A percentile compares a stretch with the other conserved stretches of the same genome.
Evolutionary conservation across 1,139 yeast genomes (phyloP).

Genomic region (Diutina scorzettiae): DNA sequence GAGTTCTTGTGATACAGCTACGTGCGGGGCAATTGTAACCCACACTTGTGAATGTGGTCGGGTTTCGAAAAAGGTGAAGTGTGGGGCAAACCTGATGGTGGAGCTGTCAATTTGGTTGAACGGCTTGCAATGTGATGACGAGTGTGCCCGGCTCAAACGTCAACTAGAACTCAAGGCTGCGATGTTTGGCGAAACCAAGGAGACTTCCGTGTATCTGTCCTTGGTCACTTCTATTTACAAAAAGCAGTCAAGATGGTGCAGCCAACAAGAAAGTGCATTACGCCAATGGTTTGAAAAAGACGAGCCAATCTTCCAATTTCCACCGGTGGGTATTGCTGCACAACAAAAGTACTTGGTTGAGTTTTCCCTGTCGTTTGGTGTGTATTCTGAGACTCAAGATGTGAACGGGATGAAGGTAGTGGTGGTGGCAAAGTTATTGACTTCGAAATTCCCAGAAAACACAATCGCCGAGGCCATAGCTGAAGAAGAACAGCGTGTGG

Average conservation of each 20-base stretch:
- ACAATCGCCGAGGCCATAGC: slow-evolving; percentile 19
- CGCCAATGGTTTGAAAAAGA: slow-evolving; percentile 31
- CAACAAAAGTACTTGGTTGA: slow-evolving; percentile 67
- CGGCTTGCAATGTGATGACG: slow-evolving; percentile 48
- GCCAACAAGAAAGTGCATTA: slow-evolving; percentile 43
- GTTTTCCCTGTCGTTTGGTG: slow-evolving; percentile 43
- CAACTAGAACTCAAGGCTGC: slow-evolving; percentile 56
- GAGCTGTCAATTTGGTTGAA: slow-evolving; percentile 2
- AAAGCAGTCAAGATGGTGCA: slow-evolving; percentile 54
- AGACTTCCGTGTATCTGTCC: slow-evolving; percentile 23
- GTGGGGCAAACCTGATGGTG: slow-evolving; percentile 31
- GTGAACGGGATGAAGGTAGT: slow-evolving; percentile 71
- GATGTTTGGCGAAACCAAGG: slow-evolving; percentile 22
- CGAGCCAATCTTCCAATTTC: slow-evolving; percentile 39
- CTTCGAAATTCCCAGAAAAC: slow-evolving; percentile 19
- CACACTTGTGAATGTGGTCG: slow-evolving; percentile 60
- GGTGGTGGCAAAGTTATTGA: slow-evolving; percentile 36
- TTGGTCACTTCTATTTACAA: slow-evolving; percentile 29
- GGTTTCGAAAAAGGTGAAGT: slow-evolving; percentile 28
- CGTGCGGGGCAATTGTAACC: slow-evolving; percentile 37
- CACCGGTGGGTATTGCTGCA: slow-evolving; percentile 50
- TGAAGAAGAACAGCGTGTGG: slow-evolving; percentile 18
- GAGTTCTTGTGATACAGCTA: slow-evolving; percentile 21
- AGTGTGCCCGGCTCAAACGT: slow-evolving; percentile 52
- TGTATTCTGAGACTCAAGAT: slow-evolving; percentile 69